These are phyloP conservation scores for Monosporascus sp. DNA, from an alignment of 2,329 filamentous ascomycete genomes.

Conservation along the genomic window DNA sequence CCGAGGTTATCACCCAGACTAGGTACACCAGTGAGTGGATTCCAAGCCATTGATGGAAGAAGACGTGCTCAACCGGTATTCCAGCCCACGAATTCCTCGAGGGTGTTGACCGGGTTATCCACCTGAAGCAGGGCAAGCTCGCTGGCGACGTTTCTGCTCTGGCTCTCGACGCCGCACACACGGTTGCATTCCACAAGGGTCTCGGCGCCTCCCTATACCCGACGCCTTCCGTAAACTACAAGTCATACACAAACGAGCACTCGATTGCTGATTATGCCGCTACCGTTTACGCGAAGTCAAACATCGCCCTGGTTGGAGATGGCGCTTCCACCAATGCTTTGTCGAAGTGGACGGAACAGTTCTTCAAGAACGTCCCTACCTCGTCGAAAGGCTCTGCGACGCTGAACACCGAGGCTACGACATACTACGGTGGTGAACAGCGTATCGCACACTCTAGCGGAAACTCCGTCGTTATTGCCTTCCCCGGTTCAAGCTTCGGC, in stretches of 20 bases:
- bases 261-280: constrained; percentile 71
- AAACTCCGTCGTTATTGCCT: constrained; percentile 84
- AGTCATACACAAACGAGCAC: constrained; percentile 75
- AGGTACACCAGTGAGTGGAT: constrained; percentile 68
- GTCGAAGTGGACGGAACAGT: constrained; percentile 85
- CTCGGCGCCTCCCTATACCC: constrained; percentile 77
- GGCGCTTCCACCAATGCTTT: constrained; percentile 73
- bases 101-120: constrained; percentile 73
- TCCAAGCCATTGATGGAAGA: constrained; percentile 7
- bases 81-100: constrained; percentile 87
- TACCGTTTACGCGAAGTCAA: constrained; percentile 79
- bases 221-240: constrained; percentile 64
- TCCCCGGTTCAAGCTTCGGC: constrained; percentile 79
- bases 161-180: constrained; percentile 80
- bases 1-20: constrained; percentile 83
- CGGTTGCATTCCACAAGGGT: constrained; percentile 57
- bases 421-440: constrained; percentile 95
- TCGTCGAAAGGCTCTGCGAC: constrained; percentile 46
- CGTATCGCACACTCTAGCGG: constrained; percentile 71
- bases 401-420: constrained; percentile 60
- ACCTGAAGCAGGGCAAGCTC: constrained; percentile 70
- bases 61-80: constrained; percentile 9
- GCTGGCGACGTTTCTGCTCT: constrained; percentile 58
- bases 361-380: constrained; percentile 71
- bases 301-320: constrained; percentile 87